phyloP scores from a whole-genome alignment of 345 rosid species.

The Murraya koenigii region DNA sequence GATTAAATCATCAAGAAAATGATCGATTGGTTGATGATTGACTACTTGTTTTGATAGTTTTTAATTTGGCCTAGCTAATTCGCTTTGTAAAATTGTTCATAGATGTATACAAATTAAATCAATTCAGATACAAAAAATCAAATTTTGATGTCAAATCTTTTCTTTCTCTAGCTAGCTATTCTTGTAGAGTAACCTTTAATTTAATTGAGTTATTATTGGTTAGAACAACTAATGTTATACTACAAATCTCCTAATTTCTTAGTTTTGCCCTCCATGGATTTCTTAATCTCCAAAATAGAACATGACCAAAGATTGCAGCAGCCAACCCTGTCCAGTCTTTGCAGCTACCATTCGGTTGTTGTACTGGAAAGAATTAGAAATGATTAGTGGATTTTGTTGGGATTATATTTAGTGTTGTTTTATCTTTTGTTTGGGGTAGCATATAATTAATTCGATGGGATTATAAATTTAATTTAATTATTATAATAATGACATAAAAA shows the following conservation, averaged over 20 bases:
- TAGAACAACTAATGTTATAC: neutral
- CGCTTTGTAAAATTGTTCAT: neutral
- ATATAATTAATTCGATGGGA: no score
- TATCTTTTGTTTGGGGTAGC: no score
- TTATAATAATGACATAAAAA: no score
- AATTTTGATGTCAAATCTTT: neutral
- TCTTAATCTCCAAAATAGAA: neutral
- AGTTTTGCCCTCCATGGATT: neutral
- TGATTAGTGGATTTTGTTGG: no score
- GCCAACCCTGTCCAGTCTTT: no score
- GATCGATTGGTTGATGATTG: neutral
- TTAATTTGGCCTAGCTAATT: neutral
- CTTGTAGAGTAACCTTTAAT: neutral
- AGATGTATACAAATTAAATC: neutral
- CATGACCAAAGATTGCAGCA: no score
- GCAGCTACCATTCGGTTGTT: no score
- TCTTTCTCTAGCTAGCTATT: neutral
- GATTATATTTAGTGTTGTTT: no score
- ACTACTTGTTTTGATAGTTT: no score
- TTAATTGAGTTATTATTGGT: neutral
- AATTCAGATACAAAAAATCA: neutral
- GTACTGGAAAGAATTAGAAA: no score
- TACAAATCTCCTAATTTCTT: neutral
- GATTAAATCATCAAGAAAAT: neutral
- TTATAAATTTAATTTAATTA: no score